A percentile compares a stretch with the other conserved stretches of the same genome.
Conservation (phyloP, 768 basidiomycete genomes). For the Leccinum uliginosum region DNA sequence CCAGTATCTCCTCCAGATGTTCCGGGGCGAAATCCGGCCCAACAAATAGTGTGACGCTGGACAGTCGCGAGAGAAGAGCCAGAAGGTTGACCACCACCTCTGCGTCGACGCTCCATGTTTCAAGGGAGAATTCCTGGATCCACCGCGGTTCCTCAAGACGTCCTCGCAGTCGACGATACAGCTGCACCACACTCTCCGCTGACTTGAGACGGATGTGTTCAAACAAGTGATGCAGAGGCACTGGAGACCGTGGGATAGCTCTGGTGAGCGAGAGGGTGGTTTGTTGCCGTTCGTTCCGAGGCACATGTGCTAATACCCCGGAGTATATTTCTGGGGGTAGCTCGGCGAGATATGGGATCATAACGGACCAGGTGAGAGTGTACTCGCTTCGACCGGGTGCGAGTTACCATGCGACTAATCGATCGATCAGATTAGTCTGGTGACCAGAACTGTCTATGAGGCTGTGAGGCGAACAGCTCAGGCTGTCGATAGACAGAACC, state of each 20-base stretch:
- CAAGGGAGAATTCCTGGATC: constrained; percentile 48
- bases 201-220: constrained; percentile 48
- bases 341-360: constrained; percentile 22
- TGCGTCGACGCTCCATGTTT: constrained; percentile 70
- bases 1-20: constrained; percentile 68
- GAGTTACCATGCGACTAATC: too few relatives aligned
- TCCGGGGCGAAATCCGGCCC: constrained; percentile 79
- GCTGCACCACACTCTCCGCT: constrained; percentile 47
- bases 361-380: constrained; percentile 1
- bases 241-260: constrained; percentile 56
- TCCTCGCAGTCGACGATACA: constrained; percentile 54
- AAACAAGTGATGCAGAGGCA: constrained; percentile 58
- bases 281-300: constrained; percentile 42
- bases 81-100: constrained; percentile 72
- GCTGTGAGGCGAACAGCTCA: too few relatives aligned
- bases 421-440: too few relatives aligned
- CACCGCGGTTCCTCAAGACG: constrained; percentile 31
- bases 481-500: too few relatives aligned
- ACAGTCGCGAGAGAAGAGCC: constrained; percentile 47
- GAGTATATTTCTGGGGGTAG: constrained; percentile 69
- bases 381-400: too few relatives aligned
- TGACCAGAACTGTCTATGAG: too few relatives aligned
- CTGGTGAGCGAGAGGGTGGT: constrained; percentile 56
- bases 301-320: constrained; percentile 50
- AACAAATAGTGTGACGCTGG: constrained; percentile 55